Conservation (phyloP, 495 filamentous ascomycete genomes). For the Lentithecium fluviatile region DNA sequence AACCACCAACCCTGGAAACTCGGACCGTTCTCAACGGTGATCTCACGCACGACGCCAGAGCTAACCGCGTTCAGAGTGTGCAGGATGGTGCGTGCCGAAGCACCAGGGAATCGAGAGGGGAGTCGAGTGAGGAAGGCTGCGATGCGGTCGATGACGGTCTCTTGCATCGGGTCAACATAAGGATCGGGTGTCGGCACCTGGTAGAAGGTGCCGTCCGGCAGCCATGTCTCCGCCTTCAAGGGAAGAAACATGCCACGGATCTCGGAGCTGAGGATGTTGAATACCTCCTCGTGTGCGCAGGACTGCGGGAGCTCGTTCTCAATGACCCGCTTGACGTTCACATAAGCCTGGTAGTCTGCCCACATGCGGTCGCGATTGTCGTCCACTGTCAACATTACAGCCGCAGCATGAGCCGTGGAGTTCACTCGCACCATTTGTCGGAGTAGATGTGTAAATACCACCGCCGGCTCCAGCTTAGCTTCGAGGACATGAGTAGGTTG, state of each 20-base stretch:
- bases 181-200: constrained; percentile 50
- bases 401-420: constrained; percentile 80
- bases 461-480: constrained; percentile 82
- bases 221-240: constrained; percentile 54
- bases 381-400: constrained; percentile 69
- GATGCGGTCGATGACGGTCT: constrained; percentile 76
- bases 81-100: constrained; percentile 63
- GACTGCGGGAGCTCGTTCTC: constrained; percentile 52
- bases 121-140: constrained; percentile 75
- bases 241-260: constrained; percentile 70
- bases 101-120: constrained; percentile 70
- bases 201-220: constrained; percentile 55
- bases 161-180: constrained; percentile 44
- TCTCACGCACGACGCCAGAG: constrained; percentile 68
- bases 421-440: constrained; percentile 88
- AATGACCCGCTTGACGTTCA: constrained; percentile 61
- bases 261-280: constrained; percentile 70
- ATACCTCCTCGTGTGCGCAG: constrained; percentile 62
- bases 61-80: constrained; percentile 67
- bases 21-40: constrained; percentile 76
- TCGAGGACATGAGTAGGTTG: constrained; percentile 79
- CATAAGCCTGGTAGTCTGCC: constrained; percentile 78
- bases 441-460: constrained; percentile 80
- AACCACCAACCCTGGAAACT: constrained; percentile 98
- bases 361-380: constrained; percentile 88